Conservation (phyloP, 768 basidiomycete genomes). For the Termitomyces sp. region DNA sequence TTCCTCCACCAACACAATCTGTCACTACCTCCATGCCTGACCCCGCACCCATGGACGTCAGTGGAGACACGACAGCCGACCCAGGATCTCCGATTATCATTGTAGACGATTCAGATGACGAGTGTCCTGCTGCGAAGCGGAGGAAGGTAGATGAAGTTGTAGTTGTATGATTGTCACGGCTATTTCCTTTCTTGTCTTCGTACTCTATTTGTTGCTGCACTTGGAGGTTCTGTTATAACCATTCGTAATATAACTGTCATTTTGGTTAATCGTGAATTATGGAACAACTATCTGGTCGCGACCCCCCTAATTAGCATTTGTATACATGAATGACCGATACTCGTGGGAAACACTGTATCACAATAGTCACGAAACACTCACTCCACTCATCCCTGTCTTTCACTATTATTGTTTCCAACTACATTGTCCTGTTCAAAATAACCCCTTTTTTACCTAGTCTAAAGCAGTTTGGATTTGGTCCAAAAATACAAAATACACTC, state of each 20-base stretch:
- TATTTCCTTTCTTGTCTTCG: neutral
- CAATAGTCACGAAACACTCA: too few relatives aligned
- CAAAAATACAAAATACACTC: neutral
- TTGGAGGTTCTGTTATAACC: neutral
- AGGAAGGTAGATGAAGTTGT: constrained; percentile 37
- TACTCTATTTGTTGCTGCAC: neutral
- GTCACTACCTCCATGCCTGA: constrained; percentile 17
- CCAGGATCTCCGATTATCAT: constrained; percentile 52
- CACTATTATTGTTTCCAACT: neutral
- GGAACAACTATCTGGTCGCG: neutral
- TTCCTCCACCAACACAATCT: constrained; percentile 4
- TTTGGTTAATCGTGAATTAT: neutral
- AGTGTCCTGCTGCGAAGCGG: constrained; percentile 51
- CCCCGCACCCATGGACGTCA: constrained; percentile 25
- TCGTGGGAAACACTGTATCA: neutral
- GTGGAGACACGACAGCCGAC: constrained; percentile 16
- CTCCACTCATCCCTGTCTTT: neutral
- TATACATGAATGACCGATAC: too few relatives aligned
- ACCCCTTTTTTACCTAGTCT: neutral
- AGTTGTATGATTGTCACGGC: constrained; percentile 2
- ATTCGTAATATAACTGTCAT: neutral
- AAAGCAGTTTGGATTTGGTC: neutral
- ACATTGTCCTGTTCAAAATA: neutral
- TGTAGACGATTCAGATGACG: constrained; percentile 55
- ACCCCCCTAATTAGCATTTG: neutral